Base-by-base conservation (phyloP, 441 rosid genomes). In the Gossypium gossypioides region DNA sequence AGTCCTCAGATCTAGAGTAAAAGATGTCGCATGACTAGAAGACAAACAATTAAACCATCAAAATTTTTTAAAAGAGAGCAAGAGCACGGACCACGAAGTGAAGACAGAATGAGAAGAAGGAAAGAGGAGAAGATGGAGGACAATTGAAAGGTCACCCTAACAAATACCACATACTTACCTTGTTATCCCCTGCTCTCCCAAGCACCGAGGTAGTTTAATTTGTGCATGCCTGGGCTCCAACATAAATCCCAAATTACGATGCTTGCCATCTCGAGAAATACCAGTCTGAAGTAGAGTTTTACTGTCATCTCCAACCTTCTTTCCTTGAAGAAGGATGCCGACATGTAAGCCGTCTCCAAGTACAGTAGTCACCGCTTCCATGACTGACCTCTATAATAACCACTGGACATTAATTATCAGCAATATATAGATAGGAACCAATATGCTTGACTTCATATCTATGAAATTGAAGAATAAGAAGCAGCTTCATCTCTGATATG, bases 231-330 rank as follows among this genome's bases (percentile, higher is more conserved):
- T 68, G 22, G 90, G 93, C 80, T 89, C 91, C 73, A 90, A 40
- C 12, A 57, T 78, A 82, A 90, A 88, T 55, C 84, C 90, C 79
- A 89, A 78, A 3, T 82, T 62, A 58, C 68, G 76, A 66, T 51
- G 78, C 59, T 83, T 83, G 37, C 82, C 80, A 75, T 84, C 79
- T 16, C 81, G 79, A 75, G 87, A 81, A 73, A 90, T 84, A 37
- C 93, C 88, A 48, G 88, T 76, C 82, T 89, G 92, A 74, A 69
- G 68, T 51, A 92, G 83, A 50, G 92, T 90, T 82, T 88, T 87
- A 79, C 74, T 81, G 81, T 92, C 96, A 73, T 87, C 96, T 68
- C 83, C 80, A 44, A 92, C 82, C 66, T 83, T 82, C 81, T 85
- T 91, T 48, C 93, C 96, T 66, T 71, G 86, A 70, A 86, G 82